phyloP scores from a whole-genome alignment of 2,329 filamentous ascomycete species.

The Westerdykella ornata region DNA sequence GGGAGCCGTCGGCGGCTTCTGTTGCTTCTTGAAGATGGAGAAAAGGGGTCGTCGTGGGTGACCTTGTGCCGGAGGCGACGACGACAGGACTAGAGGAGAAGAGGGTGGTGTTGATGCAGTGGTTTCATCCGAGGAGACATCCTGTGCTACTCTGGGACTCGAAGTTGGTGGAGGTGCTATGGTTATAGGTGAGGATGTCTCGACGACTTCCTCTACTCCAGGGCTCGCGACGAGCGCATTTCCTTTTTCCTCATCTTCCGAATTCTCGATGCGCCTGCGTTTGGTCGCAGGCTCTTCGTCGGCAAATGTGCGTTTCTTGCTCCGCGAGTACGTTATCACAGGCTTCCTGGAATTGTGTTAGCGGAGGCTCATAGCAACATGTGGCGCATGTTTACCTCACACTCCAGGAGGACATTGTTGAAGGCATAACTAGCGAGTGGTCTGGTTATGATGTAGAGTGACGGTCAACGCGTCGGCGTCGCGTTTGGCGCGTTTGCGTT shows the following conservation, averaged over 20 bases:
- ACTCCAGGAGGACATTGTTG: constrained; percentile 18
- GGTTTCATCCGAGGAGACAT: constrained; percentile 39
- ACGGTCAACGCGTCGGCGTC: not conserved
- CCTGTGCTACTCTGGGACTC: constrained; percentile 29
- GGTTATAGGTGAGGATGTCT: constrained; percentile 1
- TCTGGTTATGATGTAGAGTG: not conserved
- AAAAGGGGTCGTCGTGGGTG: constrained; percentile 44
- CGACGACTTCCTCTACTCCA: not conserved
- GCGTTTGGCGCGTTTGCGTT: not conserved
- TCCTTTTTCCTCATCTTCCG: constrained; percentile 1
- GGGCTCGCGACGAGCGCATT: not conserved
- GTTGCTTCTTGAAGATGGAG: constrained; percentile 39
- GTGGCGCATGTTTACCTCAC: constrained; percentile 16
- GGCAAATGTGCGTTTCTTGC: constrained; percentile 22
- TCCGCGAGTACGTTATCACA: constrained; percentile 34
- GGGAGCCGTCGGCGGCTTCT: constrained; percentile 9
- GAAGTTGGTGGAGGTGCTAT: constrained; percentile 16
- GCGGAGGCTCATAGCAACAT: not conserved
- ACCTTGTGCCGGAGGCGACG: constrained; percentile 11
- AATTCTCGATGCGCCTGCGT: constrained; percentile 31
- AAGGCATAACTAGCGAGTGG: constrained; percentile 1
- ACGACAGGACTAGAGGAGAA: constrained; percentile 22
- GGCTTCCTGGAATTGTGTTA: constrained; percentile 23
- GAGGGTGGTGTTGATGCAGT: constrained; percentile 26
- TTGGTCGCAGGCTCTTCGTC: constrained; percentile 32